Base-by-base conservation (phyloP, 345 rosid species). In the Euphorbia tirucalli region DNA sequence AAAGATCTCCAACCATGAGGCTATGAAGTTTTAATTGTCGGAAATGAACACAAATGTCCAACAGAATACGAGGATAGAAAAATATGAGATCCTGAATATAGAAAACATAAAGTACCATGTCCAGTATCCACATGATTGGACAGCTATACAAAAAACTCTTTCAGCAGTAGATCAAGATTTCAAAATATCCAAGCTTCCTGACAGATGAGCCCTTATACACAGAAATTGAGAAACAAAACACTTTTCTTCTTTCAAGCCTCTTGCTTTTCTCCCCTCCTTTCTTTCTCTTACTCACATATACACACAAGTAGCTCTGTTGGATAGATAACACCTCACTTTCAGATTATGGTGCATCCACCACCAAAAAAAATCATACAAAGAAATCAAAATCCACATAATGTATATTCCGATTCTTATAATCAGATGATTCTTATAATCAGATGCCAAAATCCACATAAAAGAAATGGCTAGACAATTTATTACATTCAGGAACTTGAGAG, bases 351-450 rank as follows among this genome's bases (percentile, higher is more conserved):
- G 54, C n/a, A 18, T 48, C 54, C n/a, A 48, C 54, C 5, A 48
- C 54, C 19, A 8, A 43, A 1, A 55, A 55, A 55, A 7, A 6
- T 5, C 60, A 55, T 21, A 10, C 7, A 55, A 55, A 22, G 1
- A 57, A 57, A 57, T 57, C 61, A 57, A 57, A 57, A 57, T 57
- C 19, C 3, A n/a, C n/a, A n/a, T n/a, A n/a, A n/a, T n/a, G n/a
- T n/a, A n/a, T n/a, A n/a, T n/a, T n/a, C n/a, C n/a, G n/a, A n/a
- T n/a, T n/a, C n/a, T n/a, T n/a, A n/a, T n/a, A n/a, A n/a, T n/a
- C n/a, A n/a, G n/a, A n/a, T n/a, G n/a, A n/a, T n/a, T n/a, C n/a
- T n/a, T n/a, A n/a, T n/a, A n/a, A n/a, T n/a, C n/a, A n/a, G n/a
- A n/a, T n/a, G n/a, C n/a, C n/a, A n/a, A n/a, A n/a, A n/a, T n/a